A percentile compares a stretch with the other conserved stretches of the same genome.
Conservation (phyloP, 441 rosid species). For the Pelargonium australe region DNA sequence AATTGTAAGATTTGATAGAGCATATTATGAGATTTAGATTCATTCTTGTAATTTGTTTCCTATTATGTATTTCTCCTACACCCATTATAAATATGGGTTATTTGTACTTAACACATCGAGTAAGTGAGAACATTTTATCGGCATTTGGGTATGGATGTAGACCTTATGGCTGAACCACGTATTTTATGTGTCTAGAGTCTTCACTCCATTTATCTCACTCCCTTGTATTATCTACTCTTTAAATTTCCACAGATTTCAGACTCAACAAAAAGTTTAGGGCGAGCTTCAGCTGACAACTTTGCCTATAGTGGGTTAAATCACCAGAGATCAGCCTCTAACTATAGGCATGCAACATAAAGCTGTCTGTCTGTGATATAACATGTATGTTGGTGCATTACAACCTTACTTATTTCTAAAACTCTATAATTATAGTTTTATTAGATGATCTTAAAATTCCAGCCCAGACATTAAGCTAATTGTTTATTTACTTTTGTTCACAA, state of each 20-base stretch:
- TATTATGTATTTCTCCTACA: too few species aligned
- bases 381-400: neutral
- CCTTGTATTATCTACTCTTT: too few species aligned
- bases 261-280: neutral
- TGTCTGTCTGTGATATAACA: neutral
- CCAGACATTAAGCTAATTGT: neutral
- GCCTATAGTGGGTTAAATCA: neutral
- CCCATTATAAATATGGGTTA: too few species aligned
- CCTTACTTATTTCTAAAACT: neutral
- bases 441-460: neutral
- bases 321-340: neutral
- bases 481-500: neutral
- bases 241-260: neutral
- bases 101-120: too few species aligned
- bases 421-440: neutral
- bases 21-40: too few species aligned
- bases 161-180: too few species aligned
- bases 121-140: too few species aligned
- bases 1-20: too few species aligned
- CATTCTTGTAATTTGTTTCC: too few species aligned
- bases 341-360: neutral
- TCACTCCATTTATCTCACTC: too few species aligned
- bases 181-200: too few species aligned
- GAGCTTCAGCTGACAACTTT: neutral
- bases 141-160: too few species aligned